Percentiles rank a stretch among this genome's conserved stretches.
phyloP scores from a whole-genome alignment of 1,284 basidiomycete species.

The Microbotryomycetes sp. region DNA sequence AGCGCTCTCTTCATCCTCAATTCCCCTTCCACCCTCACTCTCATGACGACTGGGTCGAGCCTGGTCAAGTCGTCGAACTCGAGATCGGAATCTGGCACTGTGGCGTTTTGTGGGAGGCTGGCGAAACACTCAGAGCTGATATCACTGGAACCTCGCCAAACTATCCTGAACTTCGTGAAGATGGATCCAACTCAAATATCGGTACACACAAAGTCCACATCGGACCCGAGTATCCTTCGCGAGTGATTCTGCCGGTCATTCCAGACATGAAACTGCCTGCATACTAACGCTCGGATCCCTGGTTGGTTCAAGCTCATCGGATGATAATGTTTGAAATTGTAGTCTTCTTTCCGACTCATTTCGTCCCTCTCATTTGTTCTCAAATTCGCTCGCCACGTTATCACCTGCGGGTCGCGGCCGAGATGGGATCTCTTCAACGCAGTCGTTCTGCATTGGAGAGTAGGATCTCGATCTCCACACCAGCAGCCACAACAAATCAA shows the following conservation, averaged over 20 bases:
- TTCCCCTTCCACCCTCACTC: constrained; percentile 17
- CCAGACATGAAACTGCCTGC: too few species aligned
- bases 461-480: too few species aligned
- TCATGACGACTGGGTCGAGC: constrained; percentile 29
- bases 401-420: too few species aligned
- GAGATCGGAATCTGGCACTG: constrained; percentile 38
- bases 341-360: too few species aligned
- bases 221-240: constrained; percentile 5
- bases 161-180: constrained; percentile 12
- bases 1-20: constrained; percentile 6
- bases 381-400: too few species aligned
- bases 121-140: constrained; percentile 31
- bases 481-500: too few species aligned
- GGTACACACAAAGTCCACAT: constrained; percentile 8
- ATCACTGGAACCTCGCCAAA: constrained; percentile 11
- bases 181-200: constrained; percentile 4
- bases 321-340: too few species aligned
- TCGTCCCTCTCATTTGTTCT: too few species aligned
- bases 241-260: constrained; percentile 12
- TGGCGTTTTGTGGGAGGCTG: constrained; percentile 35
- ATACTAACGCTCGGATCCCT: too few species aligned
- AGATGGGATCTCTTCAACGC: too few species aligned
- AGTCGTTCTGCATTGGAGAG: too few species aligned
- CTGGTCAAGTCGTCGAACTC: constrained; percentile 33
- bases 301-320: too few species aligned